A percentile compares a stretch with the other conserved stretches of the same genome.
phyloP scores from a whole-genome alignment of 441 rosid genomes.

The Theobroma grandiflorum region DNA sequence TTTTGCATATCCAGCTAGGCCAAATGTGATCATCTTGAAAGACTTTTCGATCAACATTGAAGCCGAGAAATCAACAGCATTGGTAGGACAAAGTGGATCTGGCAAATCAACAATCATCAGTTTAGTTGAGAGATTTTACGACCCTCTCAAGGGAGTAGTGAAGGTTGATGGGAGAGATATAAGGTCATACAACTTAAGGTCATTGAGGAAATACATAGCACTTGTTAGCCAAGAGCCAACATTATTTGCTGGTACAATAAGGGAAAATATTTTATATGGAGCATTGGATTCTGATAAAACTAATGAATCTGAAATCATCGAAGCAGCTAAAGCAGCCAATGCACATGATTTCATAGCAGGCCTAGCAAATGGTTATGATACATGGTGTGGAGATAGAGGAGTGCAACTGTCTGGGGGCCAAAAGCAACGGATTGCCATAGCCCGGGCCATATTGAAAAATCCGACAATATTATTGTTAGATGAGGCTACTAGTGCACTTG shows the following conservation, averaged over 20 bases:
- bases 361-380: conserved; percentile 63
- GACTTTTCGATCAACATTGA: conserved; percentile 63
- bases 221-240: conserved; percentile 83
- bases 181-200: conserved; percentile 55
- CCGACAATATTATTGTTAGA: conserved; percentile 65
- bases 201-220: conserved; percentile 65
- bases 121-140: conserved; percentile 73
- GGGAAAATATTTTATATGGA: conserved; percentile 71
- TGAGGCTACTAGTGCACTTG: conserved; percentile 86
- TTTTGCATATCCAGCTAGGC: conserved; percentile 77
- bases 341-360: conserved; percentile 77
- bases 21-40: conserved; percentile 55
- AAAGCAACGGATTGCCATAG: conserved; percentile 77
- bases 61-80: conserved; percentile 73
- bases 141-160: conserved; percentile 58
- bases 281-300: conserved; percentile 30
- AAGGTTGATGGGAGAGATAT: conserved; percentile 67
- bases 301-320: conserved; percentile 57
- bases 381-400: conserved; percentile 73
- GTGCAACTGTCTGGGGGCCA: conserved; percentile 82
- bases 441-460: conserved; percentile 68
- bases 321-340: conserved; percentile 70
- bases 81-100: conserved; percentile 85
- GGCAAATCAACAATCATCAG: conserved; percentile 81
- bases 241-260: conserved; percentile 64